Evolutionary conservation across 140 eudicot genomes (phyloP).

Genomic region (Anethum foeniculum): DNA sequence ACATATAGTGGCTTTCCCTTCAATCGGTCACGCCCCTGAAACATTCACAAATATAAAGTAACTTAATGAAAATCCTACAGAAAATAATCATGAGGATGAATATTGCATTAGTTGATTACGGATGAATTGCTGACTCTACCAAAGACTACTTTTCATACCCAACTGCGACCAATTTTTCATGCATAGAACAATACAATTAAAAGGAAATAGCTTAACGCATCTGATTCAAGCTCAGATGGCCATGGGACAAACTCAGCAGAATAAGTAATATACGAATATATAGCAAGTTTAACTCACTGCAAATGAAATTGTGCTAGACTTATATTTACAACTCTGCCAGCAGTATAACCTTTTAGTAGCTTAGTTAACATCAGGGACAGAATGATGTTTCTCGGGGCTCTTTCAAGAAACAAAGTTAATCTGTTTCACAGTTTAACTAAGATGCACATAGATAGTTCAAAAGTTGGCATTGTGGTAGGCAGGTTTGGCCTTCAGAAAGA

Average conservation of each 20-base stretch:
- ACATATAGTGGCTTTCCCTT: conserved; percentile 22
- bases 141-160: neutral
- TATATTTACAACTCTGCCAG: neutral
- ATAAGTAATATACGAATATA: neutral
- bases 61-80: neutral
- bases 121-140: neutral
- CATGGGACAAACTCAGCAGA: neutral
- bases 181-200: neutral
- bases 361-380: neutral
- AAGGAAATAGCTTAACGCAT: neutral
- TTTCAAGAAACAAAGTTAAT: neutral
- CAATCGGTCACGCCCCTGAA: conserved; percentile 18
- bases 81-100: neutral
- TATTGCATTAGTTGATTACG: neutral
- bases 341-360: neutral
- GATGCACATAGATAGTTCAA: neutral
- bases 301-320: neutral
- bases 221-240: neutral
- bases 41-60: neutral
- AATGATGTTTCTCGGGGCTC: neutral
- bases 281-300: neutral
- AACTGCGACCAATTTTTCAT: neutral
- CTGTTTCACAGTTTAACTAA: neutral
- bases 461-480: neutral
- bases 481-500: neutral